Evolutionary conservation across 2,329 filamentous ascomycete species (phyloP).

Genomic region (Neofusicoccum parvum): DNA sequence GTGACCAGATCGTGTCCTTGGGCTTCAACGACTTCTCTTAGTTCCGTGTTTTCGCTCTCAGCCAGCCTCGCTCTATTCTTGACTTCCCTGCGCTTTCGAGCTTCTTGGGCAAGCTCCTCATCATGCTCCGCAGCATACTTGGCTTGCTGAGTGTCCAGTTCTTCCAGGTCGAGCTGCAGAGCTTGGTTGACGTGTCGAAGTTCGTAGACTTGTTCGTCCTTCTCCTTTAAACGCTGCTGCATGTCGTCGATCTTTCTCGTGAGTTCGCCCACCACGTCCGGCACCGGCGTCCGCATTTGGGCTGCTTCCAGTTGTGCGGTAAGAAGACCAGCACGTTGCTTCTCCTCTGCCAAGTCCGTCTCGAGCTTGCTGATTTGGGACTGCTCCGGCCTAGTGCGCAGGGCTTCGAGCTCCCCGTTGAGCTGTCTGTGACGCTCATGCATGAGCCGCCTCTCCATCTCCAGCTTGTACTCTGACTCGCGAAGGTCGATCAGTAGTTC

Average conservation of each 20-base stretch:
- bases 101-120: constrained; percentile 27
- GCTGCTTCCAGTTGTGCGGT: not conserved
- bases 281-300: not conserved
- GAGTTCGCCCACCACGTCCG: constrained; percentile 33
- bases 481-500: constrained; percentile 16
- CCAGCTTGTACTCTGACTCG: constrained; percentile 17
- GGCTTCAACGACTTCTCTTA: constrained; percentile 31
- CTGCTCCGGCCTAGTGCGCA: constrained; percentile 26
- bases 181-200: constrained; percentile 29
- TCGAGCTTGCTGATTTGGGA: constrained; percentile 31
- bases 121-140: constrained; percentile 21
- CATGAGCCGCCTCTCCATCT: constrained; percentile 6
- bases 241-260: constrained; percentile 33
- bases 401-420: constrained; percentile 3
- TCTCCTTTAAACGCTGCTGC: not conserved
- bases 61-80: constrained; percentile 30
- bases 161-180: constrained; percentile 27
- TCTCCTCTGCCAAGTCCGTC: constrained; percentile 19
- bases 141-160: constrained; percentile 30
- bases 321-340: not conserved
- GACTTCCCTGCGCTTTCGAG: constrained; percentile 34
- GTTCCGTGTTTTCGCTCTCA: constrained; percentile 29
- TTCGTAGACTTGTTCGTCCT: constrained; percentile 22
- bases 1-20: constrained; percentile 34
- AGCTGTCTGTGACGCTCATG: constrained; percentile 6